Conservation (phyloP, 352 stramenopile species). For the Pythium sp. region DNA sequence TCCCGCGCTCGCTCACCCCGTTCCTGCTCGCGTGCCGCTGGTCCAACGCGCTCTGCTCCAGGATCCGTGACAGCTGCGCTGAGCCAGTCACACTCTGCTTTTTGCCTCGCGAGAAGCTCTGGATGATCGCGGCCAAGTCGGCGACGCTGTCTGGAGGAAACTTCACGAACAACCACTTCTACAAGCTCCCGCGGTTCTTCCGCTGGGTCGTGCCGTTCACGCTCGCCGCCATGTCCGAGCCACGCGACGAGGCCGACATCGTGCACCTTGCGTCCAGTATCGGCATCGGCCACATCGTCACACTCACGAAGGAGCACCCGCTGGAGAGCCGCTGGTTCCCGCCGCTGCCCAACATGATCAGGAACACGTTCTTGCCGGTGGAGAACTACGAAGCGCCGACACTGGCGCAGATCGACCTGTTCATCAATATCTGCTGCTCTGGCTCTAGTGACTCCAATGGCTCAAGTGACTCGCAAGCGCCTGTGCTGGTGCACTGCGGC, state of each 20-base stretch:
- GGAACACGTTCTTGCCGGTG: too few relatives aligned
- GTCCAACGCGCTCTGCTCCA: slow-evolving; percentile 15
- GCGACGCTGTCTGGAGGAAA: not conserved
- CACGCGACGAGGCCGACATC: slow-evolving; percentile 31
- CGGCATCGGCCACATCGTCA: slow-evolving; percentile 34
- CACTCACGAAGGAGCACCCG: slow-evolving; percentile 37
- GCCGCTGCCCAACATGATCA: slow-evolving; percentile 13
- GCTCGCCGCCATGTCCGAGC: slow-evolving; percentile 39
- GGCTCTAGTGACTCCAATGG: too few relatives aligned
- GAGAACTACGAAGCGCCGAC: too few relatives aligned
- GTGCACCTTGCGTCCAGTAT: slow-evolving; percentile 26
- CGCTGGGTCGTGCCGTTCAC: slow-evolving; percentile 45
- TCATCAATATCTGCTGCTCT: too few relatives aligned
- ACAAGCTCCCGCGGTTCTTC: slow-evolving; percentile 40
- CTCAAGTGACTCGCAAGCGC: too few relatives aligned
- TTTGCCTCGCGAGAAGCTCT: slow-evolving; percentile 11
- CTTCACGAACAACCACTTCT: slow-evolving; percentile 1
- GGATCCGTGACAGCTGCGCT: not conserved
- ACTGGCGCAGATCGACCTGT: too few relatives aligned
- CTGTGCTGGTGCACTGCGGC: too few relatives aligned
- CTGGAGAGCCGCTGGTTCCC: slow-evolving; percentile 31
- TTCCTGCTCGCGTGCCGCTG: slow-evolving; percentile 21
- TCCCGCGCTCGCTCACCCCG: slow-evolving; percentile 21
- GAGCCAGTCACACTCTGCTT: not conserved
- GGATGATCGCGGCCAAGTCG: not conserved